Evolutionary conservation across 345 rosid genomes (phyloP).

Genomic region (Psidium guajava): DNA sequence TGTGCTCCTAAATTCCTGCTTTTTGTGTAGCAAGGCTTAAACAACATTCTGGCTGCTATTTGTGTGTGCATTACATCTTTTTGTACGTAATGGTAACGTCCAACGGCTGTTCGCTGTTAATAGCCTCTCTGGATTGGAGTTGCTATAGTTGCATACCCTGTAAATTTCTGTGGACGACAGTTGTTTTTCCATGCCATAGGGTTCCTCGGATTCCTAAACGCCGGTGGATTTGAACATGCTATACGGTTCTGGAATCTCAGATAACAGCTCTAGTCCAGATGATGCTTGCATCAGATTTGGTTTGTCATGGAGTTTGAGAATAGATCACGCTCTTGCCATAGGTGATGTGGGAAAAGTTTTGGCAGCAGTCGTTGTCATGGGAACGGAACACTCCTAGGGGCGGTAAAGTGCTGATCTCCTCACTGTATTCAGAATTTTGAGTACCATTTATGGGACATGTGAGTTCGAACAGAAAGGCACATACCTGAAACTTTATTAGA

Average conservation of each 20-base stretch:
- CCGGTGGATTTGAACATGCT: not conserved
- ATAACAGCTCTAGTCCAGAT: not conserved
- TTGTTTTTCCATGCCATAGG: not conserved
- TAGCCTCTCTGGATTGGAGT: slow-evolving; percentile 14
- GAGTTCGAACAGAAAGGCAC: not conserved
- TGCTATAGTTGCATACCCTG: slow-evolving; percentile 30
- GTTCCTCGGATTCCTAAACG: not conserved
- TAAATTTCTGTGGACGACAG: slow-evolving; percentile 2
- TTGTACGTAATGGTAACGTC: not conserved
- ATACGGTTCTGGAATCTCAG: not conserved
- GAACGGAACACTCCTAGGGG: not conserved
- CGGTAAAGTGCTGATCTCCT: no score
- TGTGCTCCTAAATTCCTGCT: not conserved
- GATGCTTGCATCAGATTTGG: not conserved
- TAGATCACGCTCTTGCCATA: not conserved
- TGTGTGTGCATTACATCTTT: not conserved
- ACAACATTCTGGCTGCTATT: not conserved
- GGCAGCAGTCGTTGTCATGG: not conserved
- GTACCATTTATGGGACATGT: not conserved
- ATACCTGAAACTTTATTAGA: not conserved
- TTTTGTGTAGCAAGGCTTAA: not conserved
- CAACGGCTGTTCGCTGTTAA: not conserved
- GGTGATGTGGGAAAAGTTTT: not conserved
- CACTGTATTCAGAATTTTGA: no score
- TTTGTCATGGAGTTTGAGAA: not conserved